Evolutionary conservation across 2,329 filamentous ascomycete species (phyloP), one percentile per base, ranked within the genome.

Genomic region (Cladosporium sp.): DNA sequence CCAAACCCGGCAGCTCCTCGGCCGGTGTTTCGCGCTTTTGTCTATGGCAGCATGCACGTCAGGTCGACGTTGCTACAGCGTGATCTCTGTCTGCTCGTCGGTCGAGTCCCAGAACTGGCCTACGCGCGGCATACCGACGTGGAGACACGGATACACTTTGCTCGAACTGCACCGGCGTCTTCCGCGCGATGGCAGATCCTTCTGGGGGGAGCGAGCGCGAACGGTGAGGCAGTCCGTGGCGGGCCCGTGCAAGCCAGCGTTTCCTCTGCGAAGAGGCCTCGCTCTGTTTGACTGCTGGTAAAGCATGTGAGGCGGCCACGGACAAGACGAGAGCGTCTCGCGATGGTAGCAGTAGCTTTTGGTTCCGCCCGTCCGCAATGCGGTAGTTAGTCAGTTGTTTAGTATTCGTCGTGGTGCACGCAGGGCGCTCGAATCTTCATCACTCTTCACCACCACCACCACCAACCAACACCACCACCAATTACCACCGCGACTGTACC

Each of bases 41-140:
- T 36, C 34, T 12, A 1, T 44, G n/a, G 15, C 52, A 55, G 52
- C 52, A 18, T 54, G 52, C 51, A 47, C 41, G 41, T 47, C 41
- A 47, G 41, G 41, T 47, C 41, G 41, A 47, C 41, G 41, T 47
- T 47, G n/a, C n/a, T 47, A 3, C 41, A 21, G 41, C 41, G n/a
- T 11, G 41, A 44, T 44, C 36, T 6, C 3, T 44, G 5, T 21
- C 41, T 21, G n/a, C 38, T n/a, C 12, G n/a, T 47, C 41, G 41
- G 7, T 47, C 36, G 36, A 18, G 34, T 36, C 36, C 41, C 41
- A 21, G 41, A 21, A 47, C 1, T 21, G n/a, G 41, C 3, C 3
- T 55, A 55, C 52, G 52, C 52, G 52, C 52, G 52, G 52, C 52
- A 34, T 55, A 18, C 30, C 28, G 51, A 54, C 49, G 5, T 7